phyloP scores from a whole-genome alignment of 352 stramenopile genomes.

The Phytophthora palmivora region DNA sequence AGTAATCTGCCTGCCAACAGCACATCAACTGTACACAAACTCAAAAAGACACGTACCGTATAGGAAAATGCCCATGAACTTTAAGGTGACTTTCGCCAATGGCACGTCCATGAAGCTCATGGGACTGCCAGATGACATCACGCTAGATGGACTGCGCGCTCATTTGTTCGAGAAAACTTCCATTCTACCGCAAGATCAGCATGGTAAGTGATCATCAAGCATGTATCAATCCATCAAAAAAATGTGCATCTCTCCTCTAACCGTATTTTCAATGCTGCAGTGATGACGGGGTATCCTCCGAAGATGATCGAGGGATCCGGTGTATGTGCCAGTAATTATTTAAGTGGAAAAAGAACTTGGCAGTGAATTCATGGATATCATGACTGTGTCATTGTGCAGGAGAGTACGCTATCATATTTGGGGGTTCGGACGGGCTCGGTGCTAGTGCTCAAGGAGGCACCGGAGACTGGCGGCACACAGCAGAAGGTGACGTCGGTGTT shows the following conservation, averaged over 20 bases:
- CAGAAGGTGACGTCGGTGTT: constrained; percentile 58
- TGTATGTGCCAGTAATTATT: constrained; percentile 40
- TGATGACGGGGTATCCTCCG: constrained; percentile 80
- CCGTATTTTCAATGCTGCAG: constrained; percentile 35
- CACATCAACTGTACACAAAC: no score
- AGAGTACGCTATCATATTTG: constrained; percentile 54
- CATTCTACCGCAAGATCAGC: constrained; percentile 68
- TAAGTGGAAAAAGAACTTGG: background rate
- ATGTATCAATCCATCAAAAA: constrained; percentile 15
- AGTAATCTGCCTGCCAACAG: background rate
- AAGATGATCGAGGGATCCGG: constrained; percentile 68
- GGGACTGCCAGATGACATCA: constrained; percentile 62
- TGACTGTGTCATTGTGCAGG: constrained; percentile 28
- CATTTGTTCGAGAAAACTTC: constrained; percentile 65
- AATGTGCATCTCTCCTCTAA: constrained; percentile 9
- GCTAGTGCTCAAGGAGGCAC: constrained; percentile 72
- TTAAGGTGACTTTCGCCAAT: constrained; percentile 82
- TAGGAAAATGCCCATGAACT: constrained; percentile 56
- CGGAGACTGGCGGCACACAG: constrained; percentile 28
- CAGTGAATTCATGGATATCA: constrained; percentile 5
- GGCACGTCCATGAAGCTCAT: constrained; percentile 79
- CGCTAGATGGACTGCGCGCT: constrained; percentile 60
- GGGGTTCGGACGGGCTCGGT: constrained; percentile 74
- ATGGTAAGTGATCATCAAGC: constrained; percentile 42
- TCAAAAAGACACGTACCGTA: no score